A percentile compares a stretch with the other conserved stretches of the same genome.
Conservation (phyloP, 2,329 filamentous ascomycete genomes). For the Pseudogymnoascus sp. region DNA sequence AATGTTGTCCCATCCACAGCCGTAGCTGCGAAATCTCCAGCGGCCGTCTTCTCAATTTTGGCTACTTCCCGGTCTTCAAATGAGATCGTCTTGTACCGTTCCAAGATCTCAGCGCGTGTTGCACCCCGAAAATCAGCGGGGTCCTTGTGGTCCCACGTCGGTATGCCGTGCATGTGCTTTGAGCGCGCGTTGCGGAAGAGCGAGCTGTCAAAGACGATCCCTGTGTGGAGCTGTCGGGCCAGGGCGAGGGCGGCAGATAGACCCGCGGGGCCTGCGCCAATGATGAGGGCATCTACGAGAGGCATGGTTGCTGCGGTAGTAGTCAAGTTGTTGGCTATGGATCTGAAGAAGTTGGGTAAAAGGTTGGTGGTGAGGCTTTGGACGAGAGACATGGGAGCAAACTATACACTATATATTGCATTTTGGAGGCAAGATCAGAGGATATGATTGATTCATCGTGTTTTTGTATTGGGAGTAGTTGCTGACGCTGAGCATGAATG, state of each 20-base stretch:
- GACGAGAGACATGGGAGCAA: not conserved
- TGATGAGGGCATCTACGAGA: constrained; percentile 29
- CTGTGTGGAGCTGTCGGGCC: constrained; percentile 33
- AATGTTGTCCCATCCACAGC: constrained; percentile 39
- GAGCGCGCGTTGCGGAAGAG: constrained; percentile 36
- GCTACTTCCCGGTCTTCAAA: constrained; percentile 23
- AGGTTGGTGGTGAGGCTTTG: not conserved
- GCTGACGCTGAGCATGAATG: not conserved
- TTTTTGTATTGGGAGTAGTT: not conserved
- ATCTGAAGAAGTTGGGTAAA: not conserved
- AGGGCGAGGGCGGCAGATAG: constrained; percentile 34
- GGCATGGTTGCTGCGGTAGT: not conserved
- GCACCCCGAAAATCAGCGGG: constrained; percentile 29
- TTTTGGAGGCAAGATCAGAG: not conserved
- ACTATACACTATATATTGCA: not conserved
- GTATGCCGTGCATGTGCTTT: constrained; percentile 39
- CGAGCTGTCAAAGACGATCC: constrained; percentile 36
- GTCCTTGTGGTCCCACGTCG: constrained; percentile 31
- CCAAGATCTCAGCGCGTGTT: constrained; percentile 30
- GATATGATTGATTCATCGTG: not conserved
- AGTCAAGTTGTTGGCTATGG: not conserved
- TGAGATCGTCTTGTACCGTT: constrained; percentile 31
- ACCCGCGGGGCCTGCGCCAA: constrained; percentile 40
- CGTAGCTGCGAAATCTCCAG: constrained; percentile 30
- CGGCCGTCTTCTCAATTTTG: constrained; percentile 13